Base-by-base conservation (phyloP, 495 filamentous ascomycete genomes). In the Alectoria sarmentosa region DNA sequence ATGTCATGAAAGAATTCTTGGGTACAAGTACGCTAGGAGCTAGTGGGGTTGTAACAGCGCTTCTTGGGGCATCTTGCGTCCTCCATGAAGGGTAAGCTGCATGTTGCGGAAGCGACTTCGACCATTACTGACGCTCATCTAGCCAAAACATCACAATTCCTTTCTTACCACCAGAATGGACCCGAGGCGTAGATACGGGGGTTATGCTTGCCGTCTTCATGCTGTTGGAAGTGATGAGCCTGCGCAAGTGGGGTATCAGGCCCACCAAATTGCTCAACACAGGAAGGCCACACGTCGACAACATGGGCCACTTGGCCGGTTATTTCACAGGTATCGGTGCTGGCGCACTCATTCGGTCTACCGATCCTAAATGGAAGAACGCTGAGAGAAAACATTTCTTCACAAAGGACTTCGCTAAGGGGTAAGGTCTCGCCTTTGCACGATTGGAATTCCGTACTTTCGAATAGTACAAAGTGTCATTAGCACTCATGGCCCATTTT, bases 231-330 rank as follows among this genome's bases (percentile, higher is more conserved):
- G n/a, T 60, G 4, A 14, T 14, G 17, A 28, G 39, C n/a, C 48
- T 69, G 36, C 58, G 67, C 23, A 65, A 41, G 11, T 55, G 30
- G 52, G 52, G 52, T 2, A 55, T 55, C 17, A n/a, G 5, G 17
- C 30, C 52, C 2, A 2, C 30, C 15, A 55, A 32, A 10, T 21
- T 55, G 30, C 15, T 32, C 30, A 34, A 55, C n/a, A 55, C 52
- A 55, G 52, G 28, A 34, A 55, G 52, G 52, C 62, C 32, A 34
- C 9, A 4, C 30, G 73, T 89, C 52, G 90, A 96, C 69, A 76
- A 91, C 62, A 79, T 78, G 55, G 86, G 87, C n/a, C 91, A 96
- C 78, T 67, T 93, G 37, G 84, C 83, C 32, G 91, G 91, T 3
- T 82, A 86, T 66, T 69, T 77, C 3, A 71, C 75, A 5, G 89